Evolutionary conservation across 2,329 filamentous ascomycete species (phyloP).

Genomic region (Fusarium coicis): DNA sequence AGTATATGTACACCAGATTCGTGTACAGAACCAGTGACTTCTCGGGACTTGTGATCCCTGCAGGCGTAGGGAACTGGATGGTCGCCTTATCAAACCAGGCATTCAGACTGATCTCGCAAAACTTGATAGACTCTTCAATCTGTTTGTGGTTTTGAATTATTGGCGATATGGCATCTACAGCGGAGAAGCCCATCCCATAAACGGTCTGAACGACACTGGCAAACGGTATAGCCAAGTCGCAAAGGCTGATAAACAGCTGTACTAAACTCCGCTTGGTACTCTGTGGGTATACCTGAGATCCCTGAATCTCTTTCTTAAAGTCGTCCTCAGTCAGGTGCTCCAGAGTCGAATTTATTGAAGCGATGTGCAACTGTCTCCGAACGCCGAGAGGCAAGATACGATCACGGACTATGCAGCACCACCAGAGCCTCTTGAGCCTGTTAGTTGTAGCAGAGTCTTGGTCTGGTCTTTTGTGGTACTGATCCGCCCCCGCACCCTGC

Average conservation of each 20-base stretch:
- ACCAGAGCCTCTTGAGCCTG: background rate
- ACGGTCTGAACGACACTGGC: background rate
- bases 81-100: slow-evolving; percentile 13
- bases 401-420: background rate
- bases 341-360: background rate
- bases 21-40: slow-evolving; percentile 16
- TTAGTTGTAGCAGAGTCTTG: rapidly evolving
- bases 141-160: background rate
- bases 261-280: background rate
- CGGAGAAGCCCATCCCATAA: background rate
- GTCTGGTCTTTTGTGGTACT: background rate
- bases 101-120: background rate
- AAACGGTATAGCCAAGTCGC: background rate
- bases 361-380: background rate
- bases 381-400: background rate
- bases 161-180: rapidly evolving
- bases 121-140: rapidly evolving
- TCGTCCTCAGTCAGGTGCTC: background rate
- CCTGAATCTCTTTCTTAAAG: background rate
- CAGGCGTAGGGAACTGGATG: slow-evolving; percentile 8
- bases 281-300: rapidly evolving
- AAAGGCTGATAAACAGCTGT: rapidly evolving
- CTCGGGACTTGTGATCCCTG: background rate
- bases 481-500: rapidly evolving
- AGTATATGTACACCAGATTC: slow-evolving; percentile 32